Percentiles rank a stretch among this genome's conserved stretches.
phyloP scores from a whole-genome alignment of 2,329 filamentous ascomycete genomes.

The Talaromyces sp. region DNA sequence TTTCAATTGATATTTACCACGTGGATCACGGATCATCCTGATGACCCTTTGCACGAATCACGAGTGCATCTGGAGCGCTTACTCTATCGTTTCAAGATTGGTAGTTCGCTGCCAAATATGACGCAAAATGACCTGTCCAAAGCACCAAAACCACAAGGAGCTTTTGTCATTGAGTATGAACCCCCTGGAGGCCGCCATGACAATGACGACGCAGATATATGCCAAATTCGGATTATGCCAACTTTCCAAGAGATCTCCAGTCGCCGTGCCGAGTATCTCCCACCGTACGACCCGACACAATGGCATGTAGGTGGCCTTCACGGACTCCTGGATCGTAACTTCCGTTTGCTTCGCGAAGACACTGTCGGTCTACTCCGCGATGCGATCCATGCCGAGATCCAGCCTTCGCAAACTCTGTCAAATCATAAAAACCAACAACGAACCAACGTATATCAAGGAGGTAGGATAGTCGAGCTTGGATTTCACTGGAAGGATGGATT shows the following conservation, averaged over 20 bases:
- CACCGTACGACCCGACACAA: slow-evolving; percentile 26
- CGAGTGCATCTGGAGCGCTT: slow-evolving; percentile 8
- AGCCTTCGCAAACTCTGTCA: background rate
- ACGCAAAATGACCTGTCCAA: background rate
- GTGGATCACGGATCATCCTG: background rate
- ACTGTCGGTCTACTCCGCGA: slow-evolving; percentile 29
- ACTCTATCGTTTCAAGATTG: slow-evolving; percentile 19
- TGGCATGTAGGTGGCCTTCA: slow-evolving; percentile 24
- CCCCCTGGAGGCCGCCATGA: slow-evolving; percentile 31
- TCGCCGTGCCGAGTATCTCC: slow-evolving; percentile 27
- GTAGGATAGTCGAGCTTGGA: background rate
- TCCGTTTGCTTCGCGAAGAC: slow-evolving; percentile 35
- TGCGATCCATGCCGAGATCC: slow-evolving; percentile 21
- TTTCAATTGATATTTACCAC: slow-evolving; percentile 10
- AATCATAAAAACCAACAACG: background rate
- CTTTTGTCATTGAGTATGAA: slow-evolving; percentile 16
- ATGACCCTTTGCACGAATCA: background rate
- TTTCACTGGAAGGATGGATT: background rate
- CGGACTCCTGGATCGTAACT: slow-evolving; percentile 31
- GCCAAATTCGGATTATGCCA: slow-evolving; percentile 32
- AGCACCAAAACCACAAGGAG: background rate
- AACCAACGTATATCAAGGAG: background rate
- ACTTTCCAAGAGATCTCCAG: slow-evolving; percentile 31
- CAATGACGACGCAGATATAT: slow-evolving; percentile 33
- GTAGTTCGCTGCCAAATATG: slow-evolving; percentile 12